Evolutionary conservation across 2,329 filamentous ascomycete species (phyloP).

Genomic region (Metarhizium rileyi): DNA sequence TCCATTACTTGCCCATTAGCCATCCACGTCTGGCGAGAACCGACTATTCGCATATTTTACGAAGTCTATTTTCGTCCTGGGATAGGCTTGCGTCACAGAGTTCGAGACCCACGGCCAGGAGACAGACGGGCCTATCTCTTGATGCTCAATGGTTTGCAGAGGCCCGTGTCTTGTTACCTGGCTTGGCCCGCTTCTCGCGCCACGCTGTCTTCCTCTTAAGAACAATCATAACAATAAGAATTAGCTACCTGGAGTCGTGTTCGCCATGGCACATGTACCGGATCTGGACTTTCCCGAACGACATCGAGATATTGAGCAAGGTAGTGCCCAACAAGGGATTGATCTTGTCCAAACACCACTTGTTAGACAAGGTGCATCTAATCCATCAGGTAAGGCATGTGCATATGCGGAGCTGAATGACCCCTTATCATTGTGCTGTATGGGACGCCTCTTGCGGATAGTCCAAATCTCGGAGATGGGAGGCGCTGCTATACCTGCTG

Average conservation of each 20-base stretch:
- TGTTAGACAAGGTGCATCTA: background rate
- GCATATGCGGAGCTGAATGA: background rate
- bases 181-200: background rate
- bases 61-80: background rate
- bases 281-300: constrained; percentile 36
- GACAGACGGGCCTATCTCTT: background rate
- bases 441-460: background rate
- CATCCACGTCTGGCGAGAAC: background rate
- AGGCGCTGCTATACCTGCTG: background rate
- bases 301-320: constrained; percentile 38
- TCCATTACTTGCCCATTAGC: background rate
- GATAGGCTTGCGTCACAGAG: background rate
- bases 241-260: background rate
- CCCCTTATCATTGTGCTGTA: background rate
- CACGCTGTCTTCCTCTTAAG: background rate
- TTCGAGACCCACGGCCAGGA: background rate
- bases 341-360: constrained; percentile 11
- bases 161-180: background rate
- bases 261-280: constrained; percentile 31
- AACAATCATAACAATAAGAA: background rate
- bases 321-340: constrained; percentile 26
- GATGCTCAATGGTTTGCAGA: background rate
- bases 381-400: background rate
- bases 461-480: background rate
- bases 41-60: background rate